Conservation (phyloP, 208 protist genomes). For the Leishmania arabica region DNA sequence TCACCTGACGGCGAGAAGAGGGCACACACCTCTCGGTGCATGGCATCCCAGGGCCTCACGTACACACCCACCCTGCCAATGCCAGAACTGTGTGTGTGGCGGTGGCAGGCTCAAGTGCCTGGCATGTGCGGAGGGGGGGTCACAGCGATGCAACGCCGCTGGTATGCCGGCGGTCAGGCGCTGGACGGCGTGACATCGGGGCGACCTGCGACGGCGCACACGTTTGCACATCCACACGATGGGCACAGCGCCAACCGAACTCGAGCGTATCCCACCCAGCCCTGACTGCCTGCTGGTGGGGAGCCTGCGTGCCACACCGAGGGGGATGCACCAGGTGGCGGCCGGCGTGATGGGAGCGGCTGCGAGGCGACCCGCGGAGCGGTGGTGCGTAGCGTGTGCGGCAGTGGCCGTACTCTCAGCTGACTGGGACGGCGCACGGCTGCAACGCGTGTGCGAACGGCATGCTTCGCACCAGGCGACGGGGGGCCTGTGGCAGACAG, state of each 20-base stretch:
- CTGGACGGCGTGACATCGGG: background rate
- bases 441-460: background rate
- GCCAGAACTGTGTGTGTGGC: background rate
- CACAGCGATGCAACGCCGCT: background rate
- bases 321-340: background rate
- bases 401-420: background rate
- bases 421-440: background rate
- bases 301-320: background rate
- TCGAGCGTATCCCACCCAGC: background rate
- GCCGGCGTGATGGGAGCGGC: background rate
- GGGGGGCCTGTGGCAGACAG: background rate
- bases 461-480: background rate
- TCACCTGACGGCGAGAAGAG: background rate
- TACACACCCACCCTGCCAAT: background rate
- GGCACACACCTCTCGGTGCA: too few species aligned
- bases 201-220: background rate
- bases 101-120: background rate
- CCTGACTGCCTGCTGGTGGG: background rate
- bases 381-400: background rate
- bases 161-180: background rate
- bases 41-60: background rate
- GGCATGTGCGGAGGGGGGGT: background rate
- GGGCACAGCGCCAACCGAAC: background rate
- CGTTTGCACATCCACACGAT: background rate
- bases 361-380: background rate